Evolutionary conservation across 345 rosid species (phyloP), one percentile per base, ranked within the genome.

Genomic region (Bruguiera gymnorhiza): DNA sequence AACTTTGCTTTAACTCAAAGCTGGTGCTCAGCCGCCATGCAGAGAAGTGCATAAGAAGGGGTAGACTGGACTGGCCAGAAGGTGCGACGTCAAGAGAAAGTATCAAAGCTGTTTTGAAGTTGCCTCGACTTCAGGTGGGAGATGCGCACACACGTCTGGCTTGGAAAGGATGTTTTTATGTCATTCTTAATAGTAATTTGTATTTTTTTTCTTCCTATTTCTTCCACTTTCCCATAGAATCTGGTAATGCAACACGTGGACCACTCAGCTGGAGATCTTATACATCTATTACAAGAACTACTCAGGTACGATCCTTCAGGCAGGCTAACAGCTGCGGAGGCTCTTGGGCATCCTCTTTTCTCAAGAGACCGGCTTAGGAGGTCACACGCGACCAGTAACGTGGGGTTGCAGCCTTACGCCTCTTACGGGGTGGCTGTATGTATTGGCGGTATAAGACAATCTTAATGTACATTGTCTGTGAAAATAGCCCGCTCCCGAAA

Each of bases 61-160:
- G 95, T 73, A 79, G 92, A 48, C 68, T 92, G 66, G 89, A 90
- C 70, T 92, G 97, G 97, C 97, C 97, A 8, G 96, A 85, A 70
- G 96, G 97, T 57, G 89, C 96, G 18, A 34, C 88, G 13, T 89
- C 96, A 6, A 86, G 96, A 71, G 96, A 89, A 0, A 92, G 97
- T 65, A 84, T 92, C 8, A 88, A 84, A 70, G 89, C 96, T 63
- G 97, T 92, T 29, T 26, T 58, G 67, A 92, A 92, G 84, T 84
- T 92, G 16, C 84, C 84, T 7, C 83, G 97, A 8, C 92, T 89
- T 68, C 96, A 91, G 97, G 97, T 89, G 3, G 23, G 15, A 43
- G 18, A 43, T 3, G 18, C 18, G 3, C 16, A 34, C 2, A 3
- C 50, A 3, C 15, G 2, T 26, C 26, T 54, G 20, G 27, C 1